Conservation (phyloP, 768 basidiomycete species). For the Leccinellum albellum region DNA sequence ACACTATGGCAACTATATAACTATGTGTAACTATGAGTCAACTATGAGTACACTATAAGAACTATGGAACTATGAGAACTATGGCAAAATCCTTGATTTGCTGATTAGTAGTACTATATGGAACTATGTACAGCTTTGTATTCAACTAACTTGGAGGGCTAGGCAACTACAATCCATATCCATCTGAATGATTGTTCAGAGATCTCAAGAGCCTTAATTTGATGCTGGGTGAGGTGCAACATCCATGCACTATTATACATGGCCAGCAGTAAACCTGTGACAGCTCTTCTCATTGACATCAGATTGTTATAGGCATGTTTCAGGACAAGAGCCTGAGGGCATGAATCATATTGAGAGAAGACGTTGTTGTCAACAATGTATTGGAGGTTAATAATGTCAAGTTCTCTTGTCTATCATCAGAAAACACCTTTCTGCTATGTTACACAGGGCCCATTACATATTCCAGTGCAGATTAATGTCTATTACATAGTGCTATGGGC, state of each 20-base stretch:
- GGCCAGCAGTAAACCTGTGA: conserved; percentile 1
- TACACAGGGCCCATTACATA: too few relatives aligned
- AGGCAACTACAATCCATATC: neutral
- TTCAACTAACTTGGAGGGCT: neutral
- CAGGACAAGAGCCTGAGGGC: neutral
- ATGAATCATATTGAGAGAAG: conserved; percentile 1
- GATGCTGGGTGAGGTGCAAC: neutral
- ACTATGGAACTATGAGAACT: too few relatives aligned
- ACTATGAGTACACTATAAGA: too few relatives aligned
- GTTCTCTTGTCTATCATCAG: too few relatives aligned
- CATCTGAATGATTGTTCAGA: neutral
- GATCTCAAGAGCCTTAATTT: neutral
- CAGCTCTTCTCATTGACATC: neutral
- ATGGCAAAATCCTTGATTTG: too few relatives aligned
- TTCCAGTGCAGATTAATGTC: too few relatives aligned
- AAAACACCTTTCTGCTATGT: too few relatives aligned
- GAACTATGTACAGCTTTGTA: too few relatives aligned
- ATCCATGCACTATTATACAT: conserved; percentile 5
- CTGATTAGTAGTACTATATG: too few relatives aligned
- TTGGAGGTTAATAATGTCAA: conserved; percentile 5
- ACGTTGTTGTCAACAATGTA: conserved; percentile 1
- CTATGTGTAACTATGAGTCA: too few relatives aligned
- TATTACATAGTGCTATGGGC: too few relatives aligned
- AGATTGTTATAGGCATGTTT: neutral
- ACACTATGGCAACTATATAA: too few relatives aligned